Conservation (phyloP, 179 eudicot species). For the Vitellaria paradoxa region DNA sequence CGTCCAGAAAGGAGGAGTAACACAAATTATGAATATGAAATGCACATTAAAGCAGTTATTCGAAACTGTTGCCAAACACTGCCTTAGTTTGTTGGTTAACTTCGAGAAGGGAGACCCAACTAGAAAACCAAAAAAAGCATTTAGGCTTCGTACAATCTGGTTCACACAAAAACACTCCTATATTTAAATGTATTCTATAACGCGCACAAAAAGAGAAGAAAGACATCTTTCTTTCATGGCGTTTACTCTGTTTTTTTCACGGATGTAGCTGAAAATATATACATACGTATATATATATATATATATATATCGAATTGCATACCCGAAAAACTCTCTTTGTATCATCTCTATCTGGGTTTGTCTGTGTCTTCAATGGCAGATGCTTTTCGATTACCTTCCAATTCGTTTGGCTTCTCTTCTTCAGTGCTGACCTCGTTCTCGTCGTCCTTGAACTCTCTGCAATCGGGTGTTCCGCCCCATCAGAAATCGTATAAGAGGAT, state of each 20-base stretch:
- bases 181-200: neutral
- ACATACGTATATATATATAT: neutral
- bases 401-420: slow-evolving; percentile 38
- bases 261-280: neutral
- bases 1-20: too few species aligned
- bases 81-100: slow-evolving; percentile 8
- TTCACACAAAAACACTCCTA: slow-evolving; percentile 21
- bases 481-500: slow-evolving; percentile 29
- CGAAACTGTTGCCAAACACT: neutral
- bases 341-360: neutral
- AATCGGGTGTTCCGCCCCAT: slow-evolving; percentile 31
- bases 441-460: slow-evolving; percentile 38
- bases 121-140: neutral
- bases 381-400: slow-evolving; percentile 49
- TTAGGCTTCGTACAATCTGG: slow-evolving; percentile 8
- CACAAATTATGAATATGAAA: too few species aligned
- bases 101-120: neutral
- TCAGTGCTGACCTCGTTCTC: slow-evolving; percentile 38
- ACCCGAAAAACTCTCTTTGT: neutral
- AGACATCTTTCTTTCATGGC: neutral
- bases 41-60: neutral
- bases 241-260: neutral
- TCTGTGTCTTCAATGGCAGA: slow-evolving; percentile 56
- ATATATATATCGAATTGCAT: slow-evolving; percentile 1
- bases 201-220: neutral